phyloP scores from a whole-genome alignment of 306 rosid species.

The Rubus parviflorus region DNA sequence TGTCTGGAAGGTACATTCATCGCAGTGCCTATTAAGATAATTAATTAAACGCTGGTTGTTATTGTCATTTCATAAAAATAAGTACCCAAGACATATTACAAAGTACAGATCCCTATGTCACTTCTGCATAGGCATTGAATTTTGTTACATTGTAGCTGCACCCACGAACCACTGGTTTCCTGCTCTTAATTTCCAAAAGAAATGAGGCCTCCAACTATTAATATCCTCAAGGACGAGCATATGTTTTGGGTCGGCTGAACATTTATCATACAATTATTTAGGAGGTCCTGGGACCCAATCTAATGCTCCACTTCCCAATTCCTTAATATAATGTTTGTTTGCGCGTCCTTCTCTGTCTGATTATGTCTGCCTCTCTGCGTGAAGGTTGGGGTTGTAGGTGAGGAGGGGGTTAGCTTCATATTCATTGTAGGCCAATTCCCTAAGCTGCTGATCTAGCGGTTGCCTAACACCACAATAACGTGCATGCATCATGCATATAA shows the following conservation, averaged over 20 bases:
- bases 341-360: not conserved
- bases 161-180: not conserved
- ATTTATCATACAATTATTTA: not conserved
- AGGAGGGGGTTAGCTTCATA: not conserved
- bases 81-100: not conserved
- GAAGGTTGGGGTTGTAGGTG: not conserved
- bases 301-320: not conserved
- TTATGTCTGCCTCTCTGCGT: not conserved
- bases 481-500: too few species aligned
- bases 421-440: not conserved
- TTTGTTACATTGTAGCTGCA: not conserved
- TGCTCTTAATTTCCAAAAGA: not conserved
- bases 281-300: not conserved
- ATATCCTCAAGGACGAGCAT: not conserved
- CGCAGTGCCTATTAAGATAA: slow-evolving; percentile 8
- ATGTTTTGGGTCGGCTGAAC: not conserved
- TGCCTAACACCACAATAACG: not conserved
- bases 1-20: slow-evolving; percentile 87
- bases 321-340: not conserved
- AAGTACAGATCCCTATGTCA: not conserved
- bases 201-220: not conserved
- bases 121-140: not conserved
- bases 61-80: not conserved
- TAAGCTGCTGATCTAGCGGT: not conserved
- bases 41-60: not conserved